Conservation (phyloP, 139 green algal genomes). For the Haematococcus sp. region DNA sequence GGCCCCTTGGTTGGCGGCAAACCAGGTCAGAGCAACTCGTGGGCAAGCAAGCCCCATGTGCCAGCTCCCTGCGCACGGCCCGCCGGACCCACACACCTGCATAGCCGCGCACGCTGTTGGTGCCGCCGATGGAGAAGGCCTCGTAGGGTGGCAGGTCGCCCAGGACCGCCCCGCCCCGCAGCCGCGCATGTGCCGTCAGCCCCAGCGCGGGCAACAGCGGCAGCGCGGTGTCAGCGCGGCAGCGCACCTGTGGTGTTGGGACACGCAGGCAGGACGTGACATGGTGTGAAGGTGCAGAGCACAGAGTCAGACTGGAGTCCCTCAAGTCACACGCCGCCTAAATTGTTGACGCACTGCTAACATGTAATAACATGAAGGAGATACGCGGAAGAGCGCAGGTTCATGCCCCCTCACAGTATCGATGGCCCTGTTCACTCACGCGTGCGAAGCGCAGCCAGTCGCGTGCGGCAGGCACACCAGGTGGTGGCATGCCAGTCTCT, state of each 20-base stretch:
- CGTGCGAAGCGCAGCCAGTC: conserved; percentile 73
- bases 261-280: too few relatives aligned
- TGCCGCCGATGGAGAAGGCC: conserved; percentile 93
- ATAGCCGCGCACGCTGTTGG: conserved; percentile 88
- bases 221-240: conserved; percentile 61
- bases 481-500: too few relatives aligned
- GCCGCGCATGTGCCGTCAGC: conserved; percentile 36
- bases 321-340: too few relatives aligned
- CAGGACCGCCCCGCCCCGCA: conserved; percentile 64
- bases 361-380: too few relatives aligned
- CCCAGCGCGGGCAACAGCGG: conserved; percentile 44
- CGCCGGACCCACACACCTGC: conserved; percentile 30
- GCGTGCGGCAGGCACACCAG: conserved; percentile 61
- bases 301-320: too few relatives aligned
- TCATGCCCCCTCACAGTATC: not conserved
- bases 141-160: conserved; percentile 96
- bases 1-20: too few relatives aligned
- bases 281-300: too few relatives aligned
- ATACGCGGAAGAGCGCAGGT: too few relatives aligned
- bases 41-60: too few relatives aligned
- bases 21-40: too few relatives aligned
- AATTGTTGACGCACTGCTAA: too few relatives aligned
- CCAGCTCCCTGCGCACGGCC: too few relatives aligned
- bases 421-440: conserved; percentile 18
- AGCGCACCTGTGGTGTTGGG: not conserved